A percentile compares a stretch with the other conserved stretches of the same genome.
Evolutionary conservation across 164 flowering plant species (phyloP).

Genomic region (Stephania cephalantha): DNA sequence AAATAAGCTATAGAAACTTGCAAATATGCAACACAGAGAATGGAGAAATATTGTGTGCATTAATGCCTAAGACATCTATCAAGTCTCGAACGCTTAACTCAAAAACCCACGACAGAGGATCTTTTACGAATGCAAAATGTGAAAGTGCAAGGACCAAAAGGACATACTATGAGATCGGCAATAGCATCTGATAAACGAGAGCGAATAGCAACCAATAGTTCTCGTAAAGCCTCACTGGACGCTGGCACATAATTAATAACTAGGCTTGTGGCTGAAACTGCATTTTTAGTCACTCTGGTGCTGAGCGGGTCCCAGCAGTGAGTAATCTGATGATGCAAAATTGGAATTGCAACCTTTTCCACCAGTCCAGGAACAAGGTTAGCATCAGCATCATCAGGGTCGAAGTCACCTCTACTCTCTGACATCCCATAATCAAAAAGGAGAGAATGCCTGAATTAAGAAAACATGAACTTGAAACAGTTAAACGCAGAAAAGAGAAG

Average conservation of each 20-base stretch:
- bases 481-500: not conserved
- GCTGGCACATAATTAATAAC: conserved; percentile 57
- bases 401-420: conserved; percentile 43
- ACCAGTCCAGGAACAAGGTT: conserved; percentile 81
- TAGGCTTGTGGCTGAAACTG: conserved; percentile 69
- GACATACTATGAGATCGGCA: conserved; percentile 47
- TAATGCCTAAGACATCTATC: not conserved
- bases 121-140: not conserved
- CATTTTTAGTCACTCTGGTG: conserved; percentile 64
- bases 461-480: not conserved
- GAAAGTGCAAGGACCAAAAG: not conserved
- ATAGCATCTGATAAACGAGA: conserved; percentile 73
- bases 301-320: conserved; percentile 95
- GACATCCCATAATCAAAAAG: conserved; percentile 72
- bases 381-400: conserved; percentile 66
- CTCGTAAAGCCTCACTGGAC: conserved; percentile 58
- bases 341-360: conserved; percentile 83
- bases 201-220: conserved; percentile 56
- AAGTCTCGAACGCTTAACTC: not conserved
- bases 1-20: not conserved
- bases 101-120: not conserved
- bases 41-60: not conserved
- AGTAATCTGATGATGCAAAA: conserved; percentile 75
- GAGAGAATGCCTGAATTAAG: conserved; percentile 60
- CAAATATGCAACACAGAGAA: not conserved